Percentiles rank a stretch among this genome's conserved stretches.
Conservation (phyloP, 208 protist species). For the Trypanosomatidae sp. region DNA sequence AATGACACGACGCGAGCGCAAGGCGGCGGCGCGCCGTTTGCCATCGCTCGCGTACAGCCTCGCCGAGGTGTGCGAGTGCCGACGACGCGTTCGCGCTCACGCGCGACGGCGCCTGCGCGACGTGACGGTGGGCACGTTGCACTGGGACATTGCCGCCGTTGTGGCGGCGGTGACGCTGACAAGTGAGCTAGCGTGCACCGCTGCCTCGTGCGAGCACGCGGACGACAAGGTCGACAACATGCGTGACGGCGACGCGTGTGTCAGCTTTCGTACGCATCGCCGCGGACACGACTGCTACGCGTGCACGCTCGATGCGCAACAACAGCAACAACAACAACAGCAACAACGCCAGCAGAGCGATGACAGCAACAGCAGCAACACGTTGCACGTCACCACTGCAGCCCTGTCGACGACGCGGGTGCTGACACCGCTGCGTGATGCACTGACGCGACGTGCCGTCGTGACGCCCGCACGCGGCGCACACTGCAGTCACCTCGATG, state of each 20-base stretch:
- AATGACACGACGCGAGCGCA: no score
- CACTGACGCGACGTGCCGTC: slow-evolving; percentile 35
- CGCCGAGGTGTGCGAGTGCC: no score
- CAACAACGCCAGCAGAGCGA: neutral
- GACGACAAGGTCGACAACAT: slow-evolving; percentile 5
- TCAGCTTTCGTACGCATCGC: no score
- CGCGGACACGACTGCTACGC: slow-evolving; percentile 1
- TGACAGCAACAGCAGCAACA: slow-evolving; percentile 1
- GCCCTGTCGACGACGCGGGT: slow-evolving; percentile 15
- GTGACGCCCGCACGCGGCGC: slow-evolving; percentile 33
- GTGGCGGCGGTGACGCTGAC: no score
- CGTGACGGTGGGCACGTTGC: no score
- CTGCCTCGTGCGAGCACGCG: slow-evolving; percentile 12
- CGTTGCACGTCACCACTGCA: neutral
- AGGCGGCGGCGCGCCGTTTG: no score
- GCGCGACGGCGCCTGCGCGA: no score
- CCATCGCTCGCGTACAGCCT: no score
- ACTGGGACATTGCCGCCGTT: no score
- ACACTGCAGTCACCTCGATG: slow-evolving; percentile 39
- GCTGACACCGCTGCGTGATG: slow-evolving; percentile 41
- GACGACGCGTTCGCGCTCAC: no score
- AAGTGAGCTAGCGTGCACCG: slow-evolving; percentile 17
- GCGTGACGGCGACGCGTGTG: slow-evolving; percentile 9
- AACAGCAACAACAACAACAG: neutral
- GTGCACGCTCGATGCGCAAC: slow-evolving; percentile 8